Evolutionary conservation across 176 grass and related monocot genomes (phyloP), one percentile per base, ranked within the genome.

Genomic region (Themeda triandra): DNA sequence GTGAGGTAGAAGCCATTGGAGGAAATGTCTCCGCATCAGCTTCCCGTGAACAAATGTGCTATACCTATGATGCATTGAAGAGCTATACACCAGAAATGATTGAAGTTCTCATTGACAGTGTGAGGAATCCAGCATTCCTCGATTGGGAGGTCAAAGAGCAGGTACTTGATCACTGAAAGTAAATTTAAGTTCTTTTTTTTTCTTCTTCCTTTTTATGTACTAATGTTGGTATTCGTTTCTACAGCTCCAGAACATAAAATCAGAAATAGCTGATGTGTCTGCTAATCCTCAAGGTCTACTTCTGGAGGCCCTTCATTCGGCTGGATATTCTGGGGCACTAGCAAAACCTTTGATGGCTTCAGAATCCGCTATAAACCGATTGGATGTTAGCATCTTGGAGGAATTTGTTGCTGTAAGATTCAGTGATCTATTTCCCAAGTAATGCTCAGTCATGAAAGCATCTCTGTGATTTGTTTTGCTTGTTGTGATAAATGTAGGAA

Each of bases 1-100:
- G 89, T 69, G 94, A 97, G 90, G 90, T 88, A 21, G 89, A 97
- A 90, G 87, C 91, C 64, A 92, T 97, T 18, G 91, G 94, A 35
- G 94, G 91, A 75, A 92, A 86, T 90, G 80, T 97, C 28, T 87
- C 82, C 14, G 91, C 94, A 73, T 88, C 91, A 33, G 91, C 91
- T 79, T 97, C 94, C 27, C 85, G 82, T 80, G 94, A 94, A 75
- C 94, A 97, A 66, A 97, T 97, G 91, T 81, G 91, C 74, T 96
- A 96, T 85, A 96, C 87, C 35, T 96, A 89, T 86, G 89, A 96
- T 89, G 94, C 94, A 33, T 56, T 94, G 69, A 94, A 94, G 46
- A 81, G 73, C 33, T 85, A 94, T 86, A 80, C 86, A 49, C 90
- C 92, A 1, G 86, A 92, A 75, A 94, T 94, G 87, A 45, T 92